Conservation (phyloP, 352 stramenopile genomes). For the Pythium rishiriense region DNA sequence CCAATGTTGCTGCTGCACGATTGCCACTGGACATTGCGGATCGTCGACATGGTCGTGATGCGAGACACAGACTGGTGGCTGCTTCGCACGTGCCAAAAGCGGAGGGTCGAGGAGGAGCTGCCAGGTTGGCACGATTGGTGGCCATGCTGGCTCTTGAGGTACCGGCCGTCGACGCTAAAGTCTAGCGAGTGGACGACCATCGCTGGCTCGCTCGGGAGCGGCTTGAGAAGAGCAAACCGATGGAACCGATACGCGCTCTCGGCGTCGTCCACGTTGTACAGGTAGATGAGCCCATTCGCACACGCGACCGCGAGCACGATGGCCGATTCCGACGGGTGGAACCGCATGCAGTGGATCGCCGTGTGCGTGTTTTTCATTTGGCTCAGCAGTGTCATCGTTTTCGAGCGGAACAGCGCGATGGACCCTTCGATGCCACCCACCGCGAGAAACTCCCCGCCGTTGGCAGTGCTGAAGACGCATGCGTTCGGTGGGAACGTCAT, state of each 20-base stretch:
- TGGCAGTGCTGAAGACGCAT: slow-evolving; percentile 41
- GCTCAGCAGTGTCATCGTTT: slow-evolving; percentile 32
- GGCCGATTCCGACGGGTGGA: slow-evolving; percentile 37
- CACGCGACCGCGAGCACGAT: slow-evolving; percentile 51
- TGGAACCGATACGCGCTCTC: slow-evolving; percentile 30
- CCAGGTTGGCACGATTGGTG: background rate
- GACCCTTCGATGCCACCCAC: slow-evolving; percentile 65
- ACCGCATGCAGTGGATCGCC: slow-evolving; percentile 43
- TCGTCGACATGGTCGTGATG: slow-evolving; percentile 39
- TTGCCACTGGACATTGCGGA: slow-evolving; percentile 59
- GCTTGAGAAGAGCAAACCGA: slow-evolving; percentile 60
- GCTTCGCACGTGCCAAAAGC: slow-evolving; percentile 62
- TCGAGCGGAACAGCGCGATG: slow-evolving; percentile 38
- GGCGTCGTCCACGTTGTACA: slow-evolving; percentile 56
- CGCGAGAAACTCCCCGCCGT: slow-evolving; percentile 44
- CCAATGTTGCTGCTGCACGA: slow-evolving; percentile 48
- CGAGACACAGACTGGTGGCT: slow-evolving; percentile 44
- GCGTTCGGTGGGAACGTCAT: slow-evolving; percentile 33
- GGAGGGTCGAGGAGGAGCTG: slow-evolving; percentile 12
- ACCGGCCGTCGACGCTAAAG: slow-evolving; percentile 62
- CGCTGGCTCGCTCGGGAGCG: slow-evolving; percentile 29
- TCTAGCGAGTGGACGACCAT: slow-evolving; percentile 42
- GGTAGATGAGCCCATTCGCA: slow-evolving; percentile 66
- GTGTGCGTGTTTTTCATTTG: slow-evolving; percentile 70
- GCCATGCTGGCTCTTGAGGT: slow-evolving; percentile 60